Evolutionary conservation across 192 early-diverging fungal species (phyloP), one percentile per base, ranked within the genome.

Genomic region (Coemansia sp.): DNA sequence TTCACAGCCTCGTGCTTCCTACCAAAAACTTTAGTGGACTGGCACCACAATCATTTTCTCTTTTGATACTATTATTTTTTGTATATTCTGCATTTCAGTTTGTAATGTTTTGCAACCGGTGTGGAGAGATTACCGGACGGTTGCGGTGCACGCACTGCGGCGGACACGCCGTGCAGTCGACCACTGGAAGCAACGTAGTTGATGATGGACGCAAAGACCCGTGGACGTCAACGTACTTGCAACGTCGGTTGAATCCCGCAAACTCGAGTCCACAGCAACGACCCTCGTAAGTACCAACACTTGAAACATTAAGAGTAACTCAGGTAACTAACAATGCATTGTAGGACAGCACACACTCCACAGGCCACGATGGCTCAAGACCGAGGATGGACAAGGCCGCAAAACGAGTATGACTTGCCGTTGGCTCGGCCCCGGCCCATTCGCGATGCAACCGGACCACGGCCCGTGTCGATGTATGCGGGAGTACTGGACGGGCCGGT

Each of bases 171-270:
- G 70, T 75, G 14, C 66, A 65, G 47, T 67, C 79, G 1, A 75
- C 70, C 10, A 69, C 79, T 1, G 72, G 72, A 12, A 43, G 66
- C 3, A 54, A 62, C 21, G 69, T 66, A 0, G 38, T 53, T 0
- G 62, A 56, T 24, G 49, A 23, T 10, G 79, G 67, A 22, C 65
- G 70, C 19, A 75, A 72, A 25, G 79, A 81, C 49, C 79, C 79
- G 19, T 81, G 79, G 79, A 62, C 69, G 9, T 75, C 79, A 3
- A 68, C 69, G 4, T 81, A 81, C 52, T 55, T 81, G 7, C 68
- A 81, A 55, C 69, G 69, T 0, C 65, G 79, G 17, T 54, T 79
- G 17, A 72, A 74, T 29, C 64, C 66, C 4, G 17, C 63, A 22
- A 55, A 41, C 47, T 39, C 62, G 15, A 11, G 23, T 53, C 38